Evolutionary conservation across 2,329 filamentous ascomycete species (phyloP).

Genomic region (Claviceps arundinis): DNA sequence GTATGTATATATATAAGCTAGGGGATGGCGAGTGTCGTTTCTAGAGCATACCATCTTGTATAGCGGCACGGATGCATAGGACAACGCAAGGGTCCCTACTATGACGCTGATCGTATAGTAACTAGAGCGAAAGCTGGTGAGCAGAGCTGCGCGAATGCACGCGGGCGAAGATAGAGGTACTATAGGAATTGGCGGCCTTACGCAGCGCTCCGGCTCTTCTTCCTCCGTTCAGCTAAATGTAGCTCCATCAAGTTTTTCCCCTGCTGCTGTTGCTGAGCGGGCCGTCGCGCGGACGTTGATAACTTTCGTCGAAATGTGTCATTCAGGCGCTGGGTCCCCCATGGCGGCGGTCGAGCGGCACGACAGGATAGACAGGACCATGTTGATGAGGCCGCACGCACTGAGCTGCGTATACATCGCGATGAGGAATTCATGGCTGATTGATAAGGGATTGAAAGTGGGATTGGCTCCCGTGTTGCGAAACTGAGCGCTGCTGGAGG

Average conservation of each 20-base stretch:
- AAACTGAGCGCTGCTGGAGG: too few species aligned
- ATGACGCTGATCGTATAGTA: conserved; percentile 68
- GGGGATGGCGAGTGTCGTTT: too few species aligned
- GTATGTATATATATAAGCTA: background rate
- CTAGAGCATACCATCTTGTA: conserved; percentile 62
- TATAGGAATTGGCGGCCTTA: conserved; percentile 10
- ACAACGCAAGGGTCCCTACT: conserved; percentile 64
- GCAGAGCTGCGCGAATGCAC: background rate
- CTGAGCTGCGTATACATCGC: conserved; percentile 21
- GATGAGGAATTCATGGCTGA: conserved; percentile 25
- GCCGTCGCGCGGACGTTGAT: conserved; percentile 17
- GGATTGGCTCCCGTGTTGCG: too few species aligned
- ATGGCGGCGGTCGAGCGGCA: conserved; percentile 16
- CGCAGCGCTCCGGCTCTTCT: conserved; percentile 51
- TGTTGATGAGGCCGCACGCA: conserved; percentile 13
- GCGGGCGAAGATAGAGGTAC: background rate
- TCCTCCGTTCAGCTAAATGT: conserved; percentile 48
- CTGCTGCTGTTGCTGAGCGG: conserved; percentile 13
- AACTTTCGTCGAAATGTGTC: conserved; percentile 17
- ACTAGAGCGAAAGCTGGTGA: conserved; percentile 22
- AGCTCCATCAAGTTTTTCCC: conserved; percentile 40
- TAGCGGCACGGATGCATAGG: conserved; percentile 72
- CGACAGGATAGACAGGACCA: conserved; percentile 27
- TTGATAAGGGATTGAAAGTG: background rate
- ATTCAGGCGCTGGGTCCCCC: conserved; percentile 8